phyloP scores from a whole-genome alignment of 768 basidiomycete species.

The Pleurotus eryngii region DNA sequence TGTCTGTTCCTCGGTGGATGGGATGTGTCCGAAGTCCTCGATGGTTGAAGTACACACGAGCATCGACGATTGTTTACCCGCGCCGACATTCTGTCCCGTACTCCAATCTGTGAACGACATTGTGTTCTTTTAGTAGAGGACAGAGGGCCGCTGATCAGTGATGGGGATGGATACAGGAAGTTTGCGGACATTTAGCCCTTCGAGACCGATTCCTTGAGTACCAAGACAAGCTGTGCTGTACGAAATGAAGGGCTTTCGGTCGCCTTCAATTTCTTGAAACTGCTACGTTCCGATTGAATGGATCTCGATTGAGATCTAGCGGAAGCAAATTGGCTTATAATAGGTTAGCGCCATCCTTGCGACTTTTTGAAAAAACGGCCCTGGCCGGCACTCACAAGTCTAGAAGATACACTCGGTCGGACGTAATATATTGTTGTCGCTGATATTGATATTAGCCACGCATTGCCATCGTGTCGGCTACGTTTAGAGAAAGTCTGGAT shows the following conservation, averaged over 20 bases:
- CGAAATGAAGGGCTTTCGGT: not conserved
- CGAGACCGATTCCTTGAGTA: not conserved
- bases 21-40: slow-evolving; percentile 37
- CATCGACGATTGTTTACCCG: slow-evolving; percentile 16
- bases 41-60: slow-evolving; percentile 35
- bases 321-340: slow-evolving; percentile 1
- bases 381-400: no score
- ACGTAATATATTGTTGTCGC: no score
- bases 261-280: not conserved
- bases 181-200: not conserved
- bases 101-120: slow-evolving; percentile 5
- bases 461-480: no score
- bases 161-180: not conserved
- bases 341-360: not conserved
- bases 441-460: no score
- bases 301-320: not conserved
- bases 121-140: not conserved
- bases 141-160: not conserved
- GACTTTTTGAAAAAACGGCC: no score
- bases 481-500: no score
- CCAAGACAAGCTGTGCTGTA: not conserved
- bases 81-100: not conserved
- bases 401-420: no score
- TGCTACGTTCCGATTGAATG: not conserved
- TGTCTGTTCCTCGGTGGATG: slow-evolving; percentile 32